Evolutionary conservation across 495 filamentous ascomycete species (phyloP).

Genomic region (Chaetomium cochliodes): DNA sequence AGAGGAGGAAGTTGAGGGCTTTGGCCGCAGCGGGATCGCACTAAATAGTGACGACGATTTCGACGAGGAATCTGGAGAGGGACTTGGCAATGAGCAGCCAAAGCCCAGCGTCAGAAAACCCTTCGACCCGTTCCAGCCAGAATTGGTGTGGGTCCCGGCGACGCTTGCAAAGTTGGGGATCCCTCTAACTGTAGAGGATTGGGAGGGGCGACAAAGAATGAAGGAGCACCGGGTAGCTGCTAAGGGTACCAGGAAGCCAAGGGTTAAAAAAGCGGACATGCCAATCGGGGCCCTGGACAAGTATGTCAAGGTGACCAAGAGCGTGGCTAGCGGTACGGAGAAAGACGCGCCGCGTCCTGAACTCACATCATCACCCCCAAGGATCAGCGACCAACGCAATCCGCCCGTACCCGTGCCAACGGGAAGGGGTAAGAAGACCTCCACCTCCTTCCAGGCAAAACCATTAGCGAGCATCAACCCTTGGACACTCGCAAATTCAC

Average conservation of each 20-base stretch:
- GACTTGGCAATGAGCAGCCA: constrained; percentile 28
- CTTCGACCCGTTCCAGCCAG: constrained; percentile 68
- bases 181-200: constrained; percentile 71
- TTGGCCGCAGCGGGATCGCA: constrained; percentile 49
- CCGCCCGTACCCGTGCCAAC: background rate
- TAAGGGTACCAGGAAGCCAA: constrained; percentile 32
- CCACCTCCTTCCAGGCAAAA: constrained; percentile 25
- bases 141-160: constrained; percentile 72
- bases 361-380: constrained; percentile 16
- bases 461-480: constrained; percentile 37
- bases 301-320: constrained; percentile 44
- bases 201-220: constrained; percentile 62
- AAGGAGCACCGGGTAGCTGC: constrained; percentile 37
- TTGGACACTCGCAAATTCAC: constrained; percentile 48
- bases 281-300: constrained; percentile 36
- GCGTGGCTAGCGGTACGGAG: constrained; percentile 4
- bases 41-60: constrained; percentile 56
- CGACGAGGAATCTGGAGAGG: constrained; percentile 54
- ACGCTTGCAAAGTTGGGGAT: constrained; percentile 66
- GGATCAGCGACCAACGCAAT: constrained; percentile 17
- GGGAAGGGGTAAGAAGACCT: constrained; percentile 35
- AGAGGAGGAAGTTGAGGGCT: constrained; percentile 49
- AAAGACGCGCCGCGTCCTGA: constrained; percentile 3
- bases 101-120: constrained; percentile 50
- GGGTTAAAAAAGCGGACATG: constrained; percentile 32